Evolutionary conservation across 352 stramenopile genomes (phyloP).

Genomic region (Globisporangium paddicum): DNA sequence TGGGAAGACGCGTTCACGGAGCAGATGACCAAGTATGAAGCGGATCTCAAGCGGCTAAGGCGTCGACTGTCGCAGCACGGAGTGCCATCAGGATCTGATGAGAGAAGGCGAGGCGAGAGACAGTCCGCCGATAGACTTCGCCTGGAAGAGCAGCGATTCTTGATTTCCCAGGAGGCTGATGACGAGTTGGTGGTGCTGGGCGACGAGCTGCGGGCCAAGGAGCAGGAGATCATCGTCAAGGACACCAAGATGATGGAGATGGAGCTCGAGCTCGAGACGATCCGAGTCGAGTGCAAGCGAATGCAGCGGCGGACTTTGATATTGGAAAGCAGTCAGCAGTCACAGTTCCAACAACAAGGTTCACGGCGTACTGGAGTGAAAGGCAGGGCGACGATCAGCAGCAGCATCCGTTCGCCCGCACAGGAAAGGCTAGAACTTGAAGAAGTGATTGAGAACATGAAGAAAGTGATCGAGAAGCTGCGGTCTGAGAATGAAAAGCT

Average conservation of each 20-base stretch:
- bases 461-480: conserved; percentile 76
- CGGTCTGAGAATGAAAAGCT: conserved; percentile 69
- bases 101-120: conserved; percentile 10
- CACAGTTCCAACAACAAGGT: conserved; percentile 1
- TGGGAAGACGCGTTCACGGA: conserved; percentile 42
- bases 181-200: conserved; percentile 39
- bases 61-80: conserved; percentile 32
- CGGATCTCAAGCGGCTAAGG: conserved; percentile 42
- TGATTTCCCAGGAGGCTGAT: conserved; percentile 34
- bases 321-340: conserved; percentile 11
- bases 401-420: conserved; percentile 10
- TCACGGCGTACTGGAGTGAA: neutral
- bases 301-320: conserved; percentile 32
- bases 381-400: neutral
- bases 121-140: conserved; percentile 17
- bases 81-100: conserved; percentile 4
- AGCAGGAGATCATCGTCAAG: conserved; percentile 46
- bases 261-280: conserved; percentile 63
- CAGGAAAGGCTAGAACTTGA: conserved; percentile 62
- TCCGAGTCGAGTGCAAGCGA: conserved; percentile 55
- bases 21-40: conserved; percentile 58
- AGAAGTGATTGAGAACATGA: conserved; percentile 79
- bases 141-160: conserved; percentile 45
- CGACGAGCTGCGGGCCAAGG: conserved; percentile 43
- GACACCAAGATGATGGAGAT: conserved; percentile 64